Evolutionary conservation across 495 filamentous ascomycete species (phyloP).

Genomic region (Collariella sp.): DNA sequence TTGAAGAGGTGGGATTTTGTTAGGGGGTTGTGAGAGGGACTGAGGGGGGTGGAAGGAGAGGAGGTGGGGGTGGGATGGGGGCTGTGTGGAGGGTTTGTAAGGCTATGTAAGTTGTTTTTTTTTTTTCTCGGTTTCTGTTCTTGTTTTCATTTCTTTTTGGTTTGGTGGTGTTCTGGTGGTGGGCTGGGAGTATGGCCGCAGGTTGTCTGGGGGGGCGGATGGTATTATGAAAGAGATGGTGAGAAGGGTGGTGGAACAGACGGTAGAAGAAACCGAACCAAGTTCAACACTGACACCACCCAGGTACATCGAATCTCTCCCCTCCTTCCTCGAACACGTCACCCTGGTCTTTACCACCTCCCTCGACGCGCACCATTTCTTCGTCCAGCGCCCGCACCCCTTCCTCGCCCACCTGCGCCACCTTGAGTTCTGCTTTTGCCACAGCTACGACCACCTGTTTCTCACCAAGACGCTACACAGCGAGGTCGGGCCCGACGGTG

Average conservation of each 20-base stretch:
- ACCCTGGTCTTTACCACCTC: slow-evolving; percentile 22
- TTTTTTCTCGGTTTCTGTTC: not conserved
- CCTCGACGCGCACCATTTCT: slow-evolving; percentile 18
- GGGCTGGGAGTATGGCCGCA: too few relatives aligned
- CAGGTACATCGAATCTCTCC: slow-evolving; percentile 21
- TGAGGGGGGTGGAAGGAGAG: too few relatives aligned
- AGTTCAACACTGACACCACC: too few relatives aligned
- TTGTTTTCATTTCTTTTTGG: not conserved
- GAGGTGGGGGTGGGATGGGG: slow-evolving; percentile 3
- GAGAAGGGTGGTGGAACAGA: too few relatives aligned
- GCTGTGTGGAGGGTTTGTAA: slow-evolving; percentile 21
- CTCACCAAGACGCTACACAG: slow-evolving; percentile 4
- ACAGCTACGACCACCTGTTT: slow-evolving; percentile 20
- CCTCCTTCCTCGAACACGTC: slow-evolving; percentile 18
- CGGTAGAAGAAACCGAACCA: too few relatives aligned
- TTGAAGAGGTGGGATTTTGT: slow-evolving; percentile 14
- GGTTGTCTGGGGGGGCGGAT: not conserved
- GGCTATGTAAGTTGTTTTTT: slow-evolving; percentile 16
- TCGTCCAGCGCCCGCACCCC: slow-evolving; percentile 15
- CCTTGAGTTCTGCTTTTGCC: slow-evolving; percentile 18
- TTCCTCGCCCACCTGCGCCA: slow-evolving; percentile 11
- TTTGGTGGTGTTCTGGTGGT: not conserved
- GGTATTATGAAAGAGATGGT: too few relatives aligned
- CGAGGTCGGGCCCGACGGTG: not conserved
- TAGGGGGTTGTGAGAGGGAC: too few relatives aligned